Evolutionary conservation across 2,329 filamentous ascomycete genomes (phyloP), one percentile per base, ranked within the genome.

Genomic region (Sporothrix mexicana): DNA sequence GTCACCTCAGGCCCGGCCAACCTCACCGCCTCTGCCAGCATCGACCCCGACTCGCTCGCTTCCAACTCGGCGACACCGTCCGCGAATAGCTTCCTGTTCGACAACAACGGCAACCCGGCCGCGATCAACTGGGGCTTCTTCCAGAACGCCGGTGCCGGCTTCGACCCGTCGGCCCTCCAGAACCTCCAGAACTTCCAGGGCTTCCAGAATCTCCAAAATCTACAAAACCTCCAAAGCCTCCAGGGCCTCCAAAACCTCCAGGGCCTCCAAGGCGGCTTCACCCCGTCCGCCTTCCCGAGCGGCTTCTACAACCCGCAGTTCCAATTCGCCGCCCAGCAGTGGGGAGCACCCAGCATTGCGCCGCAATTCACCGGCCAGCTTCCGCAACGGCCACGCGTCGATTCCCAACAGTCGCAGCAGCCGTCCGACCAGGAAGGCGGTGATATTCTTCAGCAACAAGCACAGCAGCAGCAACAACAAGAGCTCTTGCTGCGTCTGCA

Each of bases 91-190:
- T 76, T 73, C 49, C 73, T 73, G 45, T 53, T 45, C n/a, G 67
- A 74, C 72, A 79, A 80, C 75, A 78, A 84, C 36, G 47, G 17
- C 61, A 64, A 45, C 59, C 30, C 30, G 2, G 30, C 30, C 30
- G 30, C 30, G 2, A 62, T 12, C 57, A 81, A 79, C 79, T 88
- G 86, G 86, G 78, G 81, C 74, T 85, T 81, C 75, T 87, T 86
- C 76, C 83, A 83, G 74, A 82, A 83, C 77, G 55, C 41, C 61
- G 84, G 76, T 80, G 84, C 76, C 80, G 73, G 47, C 82, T 70
- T 85, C 83, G 73, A 73, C 79, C 81, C 83, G 1, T 45, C 61
- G 12, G 61, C 13, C 10, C 20, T 66, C 61, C 61, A 55, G 51
- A n/a, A 55, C n/a, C 51, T 55, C 5, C 61, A 55, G 51, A n/a